Conservation (phyloP, 2,329 filamentous ascomycete genomes). For the Thielaviopsis ethacetica region DNA sequence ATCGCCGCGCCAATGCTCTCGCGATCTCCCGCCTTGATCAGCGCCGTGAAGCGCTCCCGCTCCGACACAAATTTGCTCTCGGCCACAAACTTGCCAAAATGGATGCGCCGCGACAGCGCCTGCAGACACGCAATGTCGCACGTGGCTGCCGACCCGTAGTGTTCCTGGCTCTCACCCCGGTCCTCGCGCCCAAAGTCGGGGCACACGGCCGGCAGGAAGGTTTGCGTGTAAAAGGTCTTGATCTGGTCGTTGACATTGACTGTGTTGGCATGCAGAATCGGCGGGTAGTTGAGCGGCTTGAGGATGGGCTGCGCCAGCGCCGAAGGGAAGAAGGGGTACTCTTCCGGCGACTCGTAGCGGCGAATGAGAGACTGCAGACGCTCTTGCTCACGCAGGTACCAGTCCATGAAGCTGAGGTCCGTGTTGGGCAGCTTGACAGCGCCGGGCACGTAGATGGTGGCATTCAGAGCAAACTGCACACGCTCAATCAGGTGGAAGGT, state of each 20-base stretch:
- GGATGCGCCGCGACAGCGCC: constrained; percentile 75
- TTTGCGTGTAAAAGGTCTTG: constrained; percentile 66
- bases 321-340: constrained; percentile 90
- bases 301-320: constrained; percentile 67
- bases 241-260: constrained; percentile 84
- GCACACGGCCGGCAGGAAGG: constrained; percentile 73
- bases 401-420: constrained; percentile 75
- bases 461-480: constrained; percentile 90
- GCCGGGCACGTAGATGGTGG: constrained; percentile 67
- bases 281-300: constrained; percentile 74
- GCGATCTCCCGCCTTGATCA: constrained; percentile 70
- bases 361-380: constrained; percentile 81
- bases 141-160: constrained; percentile 85
- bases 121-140: constrained; percentile 84
- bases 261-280: constrained; percentile 71
- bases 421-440: constrained; percentile 63
- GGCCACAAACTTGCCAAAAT: constrained; percentile 97
- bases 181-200: constrained; percentile 61
- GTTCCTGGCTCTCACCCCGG: constrained; percentile 73
- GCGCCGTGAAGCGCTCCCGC: constrained; percentile 56
- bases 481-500: constrained; percentile 94
- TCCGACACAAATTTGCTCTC: constrained; percentile 88
- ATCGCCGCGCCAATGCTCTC: constrained; percentile 77
- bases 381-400: constrained; percentile 83
- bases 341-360: constrained; percentile 89